Conservation (phyloP, 257 asterid genomes). For the Capsicum baccatum region DNA sequence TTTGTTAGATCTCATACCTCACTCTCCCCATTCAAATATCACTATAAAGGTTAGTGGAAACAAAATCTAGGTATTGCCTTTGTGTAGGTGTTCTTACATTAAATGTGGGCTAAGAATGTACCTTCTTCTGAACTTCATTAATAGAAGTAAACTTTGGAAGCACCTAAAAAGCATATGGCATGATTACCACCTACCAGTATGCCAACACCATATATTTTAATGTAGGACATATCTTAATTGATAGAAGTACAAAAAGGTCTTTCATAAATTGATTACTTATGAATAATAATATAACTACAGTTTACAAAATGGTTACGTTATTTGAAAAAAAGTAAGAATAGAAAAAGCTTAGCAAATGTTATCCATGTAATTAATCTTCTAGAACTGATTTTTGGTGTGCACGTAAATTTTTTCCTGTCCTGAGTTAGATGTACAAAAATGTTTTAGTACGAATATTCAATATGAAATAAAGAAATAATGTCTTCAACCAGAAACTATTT, state of each 20-base stretch:
- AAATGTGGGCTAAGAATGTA: neutral
- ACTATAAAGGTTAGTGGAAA: neutral
- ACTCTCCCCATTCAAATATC: neutral
- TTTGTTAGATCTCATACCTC: slow-evolving; percentile 15
- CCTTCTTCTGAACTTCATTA: slow-evolving; percentile 1
- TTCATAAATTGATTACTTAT: neutral
- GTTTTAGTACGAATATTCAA: neutral
- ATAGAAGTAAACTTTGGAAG: neutral
- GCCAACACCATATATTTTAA: neutral
- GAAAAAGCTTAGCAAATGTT: slow-evolving; percentile 7
- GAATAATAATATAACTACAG: neutral
- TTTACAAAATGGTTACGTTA: neutral
- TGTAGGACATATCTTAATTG: neutral
- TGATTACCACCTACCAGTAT: slow-evolving; percentile 12
- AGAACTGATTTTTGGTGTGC: neutral
- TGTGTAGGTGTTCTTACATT: neutral
- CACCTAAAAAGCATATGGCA: neutral
- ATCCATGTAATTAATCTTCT: neutral
- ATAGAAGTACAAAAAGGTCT: neutral
- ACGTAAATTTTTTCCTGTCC: neutral
- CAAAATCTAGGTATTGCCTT: neutral
- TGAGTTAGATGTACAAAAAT: neutral
- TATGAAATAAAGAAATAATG: neutral
- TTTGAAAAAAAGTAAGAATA: neutral
- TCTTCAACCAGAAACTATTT: neutral